Evolutionary conservation across 1,284 basidiomycete species (phyloP), one percentile per base, ranked within the genome.

Genomic region (Trichosporon sp.): DNA sequence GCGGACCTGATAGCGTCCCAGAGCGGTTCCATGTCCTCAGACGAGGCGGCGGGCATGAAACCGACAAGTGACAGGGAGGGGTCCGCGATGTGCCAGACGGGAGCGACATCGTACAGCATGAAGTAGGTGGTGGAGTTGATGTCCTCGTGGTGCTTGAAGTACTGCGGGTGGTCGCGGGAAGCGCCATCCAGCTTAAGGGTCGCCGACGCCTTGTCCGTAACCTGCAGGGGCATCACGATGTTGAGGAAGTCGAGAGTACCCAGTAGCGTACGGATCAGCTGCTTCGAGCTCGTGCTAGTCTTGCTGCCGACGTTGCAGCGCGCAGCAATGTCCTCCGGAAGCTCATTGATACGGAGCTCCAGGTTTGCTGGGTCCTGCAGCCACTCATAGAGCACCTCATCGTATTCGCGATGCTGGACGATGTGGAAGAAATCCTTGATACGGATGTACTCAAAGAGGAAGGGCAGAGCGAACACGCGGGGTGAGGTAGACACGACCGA

Each of bases 371-470:
- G 76, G 7, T 72, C 60, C 51, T 70, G 65, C 11, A 80, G 64
- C 73, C 73, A 80, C 18, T 74, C 65, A 35, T 73, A 76, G 8
- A 82, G 68, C 8, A 75, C 75, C 32, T 79, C 76, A 35, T 76
- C 72, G 68, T 76, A 78, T 21, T 68, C 64, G 11, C 66, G 63
- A 2, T 75, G 65, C 27, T 71, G 69, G 3, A 79, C 71, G 38
- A 70, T 75, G 8, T 68, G 21, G 64, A 77, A 75, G 71, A 73
- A 82, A 42, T 75, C 75, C 18, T 69, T 68, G 2, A 76, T 71
- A 2, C 72, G 67, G 11, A 82, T 70, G n/a, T 80, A 77, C 62
- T 80, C 77, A 69, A 75, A 77, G 9, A 82, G 63, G 9, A 79
- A 65, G 0, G 77, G 75, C 3, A 78, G 56, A 7, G 76, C 74